phyloP scores from a whole-genome alignment of 2,329 filamentous ascomycete genomes.

The Aspergillus phoenicis region DNA sequence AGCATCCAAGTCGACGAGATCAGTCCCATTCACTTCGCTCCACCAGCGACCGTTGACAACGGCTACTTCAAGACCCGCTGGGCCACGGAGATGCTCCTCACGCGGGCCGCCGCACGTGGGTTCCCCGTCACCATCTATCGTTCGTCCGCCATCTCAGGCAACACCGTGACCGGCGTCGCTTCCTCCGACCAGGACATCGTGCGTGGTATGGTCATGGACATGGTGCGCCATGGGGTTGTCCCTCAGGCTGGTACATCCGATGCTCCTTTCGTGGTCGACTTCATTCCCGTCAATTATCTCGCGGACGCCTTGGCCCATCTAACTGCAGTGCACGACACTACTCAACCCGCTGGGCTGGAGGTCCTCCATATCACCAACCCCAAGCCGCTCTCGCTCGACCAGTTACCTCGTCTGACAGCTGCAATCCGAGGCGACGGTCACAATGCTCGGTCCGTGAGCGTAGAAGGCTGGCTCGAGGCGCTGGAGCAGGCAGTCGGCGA shows the following conservation, averaged over 20 bases:
- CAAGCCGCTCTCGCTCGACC: background rate
- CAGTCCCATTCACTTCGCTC: background rate
- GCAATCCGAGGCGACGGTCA: background rate
- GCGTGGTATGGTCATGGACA: background rate
- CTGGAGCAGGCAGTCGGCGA: background rate
- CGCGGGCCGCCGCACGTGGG: background rate
- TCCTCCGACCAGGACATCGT: conserved; percentile 2
- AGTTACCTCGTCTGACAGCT: background rate
- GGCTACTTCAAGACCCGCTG: conserved; percentile 11
- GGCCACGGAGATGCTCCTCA: conserved; percentile 2
- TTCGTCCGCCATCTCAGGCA: background rate
- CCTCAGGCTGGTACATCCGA: background rate
- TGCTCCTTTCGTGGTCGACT: background rate
- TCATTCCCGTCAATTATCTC: conserved; percentile 7
- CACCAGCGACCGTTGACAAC: background rate
- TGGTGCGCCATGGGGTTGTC: background rate
- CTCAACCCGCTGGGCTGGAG: background rate
- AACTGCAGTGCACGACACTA: background rate
- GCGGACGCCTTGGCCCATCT: background rate
- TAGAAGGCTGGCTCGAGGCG: background rate
- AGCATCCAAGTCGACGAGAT: background rate
- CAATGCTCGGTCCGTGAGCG: background rate
- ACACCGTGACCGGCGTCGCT: background rate
- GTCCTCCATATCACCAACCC: background rate
- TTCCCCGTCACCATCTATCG: conserved; percentile 9